phyloP scores from a whole-genome alignment of 2,329 filamentous ascomycete genomes.

The Aspergillus calidoustus region DNA sequence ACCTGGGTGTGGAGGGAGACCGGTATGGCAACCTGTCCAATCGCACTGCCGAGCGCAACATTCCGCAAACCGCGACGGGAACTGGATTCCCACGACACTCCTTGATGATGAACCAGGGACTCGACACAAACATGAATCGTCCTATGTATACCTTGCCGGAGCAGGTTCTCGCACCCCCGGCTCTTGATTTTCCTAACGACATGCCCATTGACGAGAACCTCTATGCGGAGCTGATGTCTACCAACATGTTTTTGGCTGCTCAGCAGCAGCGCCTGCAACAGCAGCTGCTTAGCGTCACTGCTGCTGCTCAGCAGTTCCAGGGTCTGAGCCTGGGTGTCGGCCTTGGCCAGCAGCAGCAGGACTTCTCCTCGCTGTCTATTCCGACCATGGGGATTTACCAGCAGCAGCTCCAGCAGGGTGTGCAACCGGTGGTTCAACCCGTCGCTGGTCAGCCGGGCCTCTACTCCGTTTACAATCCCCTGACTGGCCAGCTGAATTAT shows the following conservation, averaged over 20 bases:
- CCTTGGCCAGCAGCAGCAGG: conserved; percentile 51
- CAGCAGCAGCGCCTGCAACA: conserved; percentile 95
- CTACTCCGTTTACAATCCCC: conserved; percentile 81
- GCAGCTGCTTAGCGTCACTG: conserved; percentile 83
- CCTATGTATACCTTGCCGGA: conserved; percentile 75
- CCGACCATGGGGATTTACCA: conserved; percentile 64
- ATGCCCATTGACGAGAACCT: conserved; percentile 82
- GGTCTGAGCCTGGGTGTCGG: conserved; percentile 68
- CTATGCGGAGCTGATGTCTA: conserved; percentile 87
- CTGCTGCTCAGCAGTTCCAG: conserved; percentile 81
- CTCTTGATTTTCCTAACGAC: conserved; percentile 71
- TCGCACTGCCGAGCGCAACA: conserved; percentile 48
- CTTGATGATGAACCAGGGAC: conserved; percentile 37
- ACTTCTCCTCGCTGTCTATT: conserved; percentile 56
- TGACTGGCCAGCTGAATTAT: conserved; percentile 82
- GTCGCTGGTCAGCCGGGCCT: conserved; percentile 74
- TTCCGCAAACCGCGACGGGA: conserved; percentile 65
- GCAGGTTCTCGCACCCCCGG: conserved; percentile 72
- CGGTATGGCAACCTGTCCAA: conserved; percentile 52
- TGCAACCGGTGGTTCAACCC: conserved; percentile 66
- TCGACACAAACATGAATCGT: conserved; percentile 51
- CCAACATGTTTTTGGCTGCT: conserved; percentile 89
- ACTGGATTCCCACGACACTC: conserved; percentile 55
- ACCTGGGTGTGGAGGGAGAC: conserved; percentile 52
- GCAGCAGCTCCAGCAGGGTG: conserved; percentile 69